Evolutionary conservation across 441 rosid species (phyloP).

Genomic region (Jatropha multifida): DNA sequence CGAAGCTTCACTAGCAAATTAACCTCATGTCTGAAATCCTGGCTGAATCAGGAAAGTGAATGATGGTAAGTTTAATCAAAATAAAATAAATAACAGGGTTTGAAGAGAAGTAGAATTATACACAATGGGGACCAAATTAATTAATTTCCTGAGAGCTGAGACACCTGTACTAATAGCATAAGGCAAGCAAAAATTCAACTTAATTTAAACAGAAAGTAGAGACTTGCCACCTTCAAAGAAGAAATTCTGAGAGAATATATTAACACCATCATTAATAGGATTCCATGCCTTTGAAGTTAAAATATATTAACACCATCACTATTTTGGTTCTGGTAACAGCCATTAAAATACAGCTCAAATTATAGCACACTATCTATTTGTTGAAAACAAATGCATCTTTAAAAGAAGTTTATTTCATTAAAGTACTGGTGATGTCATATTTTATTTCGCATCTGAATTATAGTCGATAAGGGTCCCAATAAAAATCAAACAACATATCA

Average conservation of each 20-base stretch:
- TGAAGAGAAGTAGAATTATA: not conserved
- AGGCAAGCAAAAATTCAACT: not conserved
- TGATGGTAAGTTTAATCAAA: slow-evolving; percentile 17
- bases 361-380: not conserved
- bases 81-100: not conserved
- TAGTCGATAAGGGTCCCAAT: not conserved
- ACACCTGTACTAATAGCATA: not conserved
- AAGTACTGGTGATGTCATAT: slow-evolving; percentile 7
- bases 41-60: slow-evolving; percentile 52
- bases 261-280: not conserved
- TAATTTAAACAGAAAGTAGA: not conserved
- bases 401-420: not conserved
- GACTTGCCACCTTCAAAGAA: not conserved
- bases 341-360: not conserved
- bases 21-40: slow-evolving; percentile 99
- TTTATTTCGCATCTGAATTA: slow-evolving; percentile 12
- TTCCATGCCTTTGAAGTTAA: not conserved
- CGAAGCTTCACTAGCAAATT: slow-evolving; percentile 97
- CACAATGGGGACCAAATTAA: slow-evolving; percentile 16
- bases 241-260: not conserved
- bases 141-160: slow-evolving; percentile 9
- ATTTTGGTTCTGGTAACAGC: not conserved
- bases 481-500: not conserved
- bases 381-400: not conserved
- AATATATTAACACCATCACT: not conserved